Conservation (phyloP, 208 protist species). For the Leishmania aethiopica region DNA sequence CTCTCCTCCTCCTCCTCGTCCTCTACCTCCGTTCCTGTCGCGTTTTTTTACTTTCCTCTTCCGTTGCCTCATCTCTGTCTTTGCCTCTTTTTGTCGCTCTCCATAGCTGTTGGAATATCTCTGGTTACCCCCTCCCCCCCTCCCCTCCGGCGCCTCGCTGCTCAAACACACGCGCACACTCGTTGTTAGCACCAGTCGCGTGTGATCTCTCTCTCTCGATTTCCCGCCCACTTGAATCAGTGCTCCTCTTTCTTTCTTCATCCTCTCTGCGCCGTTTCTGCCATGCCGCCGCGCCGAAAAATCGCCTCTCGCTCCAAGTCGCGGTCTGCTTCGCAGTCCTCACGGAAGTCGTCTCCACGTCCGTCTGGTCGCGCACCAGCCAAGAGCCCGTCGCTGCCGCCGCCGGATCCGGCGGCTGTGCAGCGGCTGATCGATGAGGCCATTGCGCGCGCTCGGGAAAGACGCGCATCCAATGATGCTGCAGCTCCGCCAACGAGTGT, state of each 20-base stretch:
- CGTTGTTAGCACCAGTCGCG: neutral
- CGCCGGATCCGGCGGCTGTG: constrained; percentile 59
- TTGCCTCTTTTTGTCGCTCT: neutral
- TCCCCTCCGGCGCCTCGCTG: neutral
- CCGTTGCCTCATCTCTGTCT: neutral
- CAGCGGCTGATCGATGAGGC: constrained; percentile 79
- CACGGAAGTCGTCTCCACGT: constrained; percentile 22
- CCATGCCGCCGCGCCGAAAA: constrained; percentile 33
- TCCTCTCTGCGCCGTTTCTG: neutral
- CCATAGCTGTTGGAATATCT: neutral
- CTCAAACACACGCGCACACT: neutral
- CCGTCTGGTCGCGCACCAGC: constrained; percentile 10
- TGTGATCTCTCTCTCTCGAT: neutral
- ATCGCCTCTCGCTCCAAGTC: constrained; percentile 33
- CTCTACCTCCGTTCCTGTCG: neutral
- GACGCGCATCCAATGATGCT: constrained; percentile 14
- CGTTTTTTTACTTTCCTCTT: neutral
- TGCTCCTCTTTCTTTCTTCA: neutral
- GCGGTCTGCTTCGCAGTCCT: constrained; percentile 24
- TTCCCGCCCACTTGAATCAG: neutral
- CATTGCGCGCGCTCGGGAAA: constrained; percentile 45
- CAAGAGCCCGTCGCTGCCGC: constrained; percentile 34
- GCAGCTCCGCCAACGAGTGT: neutral
- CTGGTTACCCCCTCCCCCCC: too few relatives aligned
- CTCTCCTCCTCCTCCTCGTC: neutral